Evolutionary conservation across 164 flowering plant species (phyloP).

Genomic region (Buxus sempervirens): DNA sequence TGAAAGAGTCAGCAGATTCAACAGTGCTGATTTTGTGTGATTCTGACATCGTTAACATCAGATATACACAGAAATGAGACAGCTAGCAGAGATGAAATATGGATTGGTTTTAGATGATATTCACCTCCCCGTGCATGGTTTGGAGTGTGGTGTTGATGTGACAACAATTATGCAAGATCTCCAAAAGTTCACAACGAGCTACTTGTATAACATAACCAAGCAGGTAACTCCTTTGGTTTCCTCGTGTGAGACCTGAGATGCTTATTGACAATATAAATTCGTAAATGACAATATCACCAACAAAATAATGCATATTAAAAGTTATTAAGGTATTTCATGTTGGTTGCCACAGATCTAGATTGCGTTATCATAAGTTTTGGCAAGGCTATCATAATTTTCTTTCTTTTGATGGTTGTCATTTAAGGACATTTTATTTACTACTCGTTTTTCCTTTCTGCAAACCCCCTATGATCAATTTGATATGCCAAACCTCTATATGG

Average conservation of each 20-base stretch:
- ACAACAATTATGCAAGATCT: slow-evolving; percentile 19
- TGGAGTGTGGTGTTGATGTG: slow-evolving; percentile 18
- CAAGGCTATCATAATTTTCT: background rate
- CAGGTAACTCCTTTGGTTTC: slow-evolving; percentile 19
- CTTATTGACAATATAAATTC: no score
- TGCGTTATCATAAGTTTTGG: background rate
- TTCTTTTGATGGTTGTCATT: background rate
- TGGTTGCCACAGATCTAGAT: background rate
- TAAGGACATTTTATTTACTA: no score
- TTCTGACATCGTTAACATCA: slow-evolving; percentile 13
- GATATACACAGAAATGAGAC: slow-evolving; percentile 32
- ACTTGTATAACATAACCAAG: slow-evolving; percentile 22
- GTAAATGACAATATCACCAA: background rate
- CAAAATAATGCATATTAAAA: no score
- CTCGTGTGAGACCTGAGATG: slow-evolving; percentile 1
- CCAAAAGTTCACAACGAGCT: slow-evolving; percentile 16
- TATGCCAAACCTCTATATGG: background rate
- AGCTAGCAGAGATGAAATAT: slow-evolving; percentile 29
- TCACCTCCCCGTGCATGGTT: slow-evolving; percentile 20
- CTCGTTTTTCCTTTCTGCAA: no score
- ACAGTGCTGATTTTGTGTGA: background rate
- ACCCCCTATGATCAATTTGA: background rate
- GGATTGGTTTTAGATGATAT: slow-evolving; percentile 25
- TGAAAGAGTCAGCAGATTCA: background rate
- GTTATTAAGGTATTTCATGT: no score